A percentile compares a stretch with the other conserved stretches of the same genome.
Evolutionary conservation across 306 rosid genomes (phyloP).

Genomic region (Glycine latifolia): DNA sequence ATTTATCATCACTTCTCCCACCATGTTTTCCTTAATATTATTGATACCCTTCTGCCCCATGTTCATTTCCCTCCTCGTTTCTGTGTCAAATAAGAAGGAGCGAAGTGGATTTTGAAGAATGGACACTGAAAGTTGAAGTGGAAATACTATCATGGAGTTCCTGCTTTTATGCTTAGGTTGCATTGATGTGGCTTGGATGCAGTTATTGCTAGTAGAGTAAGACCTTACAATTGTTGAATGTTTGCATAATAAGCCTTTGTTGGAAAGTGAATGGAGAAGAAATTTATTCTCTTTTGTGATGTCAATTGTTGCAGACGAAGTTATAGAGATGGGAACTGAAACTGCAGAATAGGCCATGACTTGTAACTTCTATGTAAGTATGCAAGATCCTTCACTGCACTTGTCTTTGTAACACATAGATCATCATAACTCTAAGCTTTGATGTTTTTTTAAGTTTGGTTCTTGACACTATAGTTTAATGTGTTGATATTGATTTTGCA

Average conservation of each 20-base stretch:
- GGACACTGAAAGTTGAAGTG: background rate
- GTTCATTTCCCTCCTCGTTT: background rate
- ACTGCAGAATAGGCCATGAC: conserved; percentile 9
- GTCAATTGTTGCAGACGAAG: background rate
- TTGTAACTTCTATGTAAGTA: background rate
- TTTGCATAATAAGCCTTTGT: background rate
- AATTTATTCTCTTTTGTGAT: background rate
- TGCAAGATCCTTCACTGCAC: background rate
- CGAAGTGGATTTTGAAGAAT: conserved; percentile 6
- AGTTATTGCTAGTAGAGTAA: background rate
- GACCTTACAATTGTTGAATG: background rate
- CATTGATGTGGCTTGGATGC: no score
- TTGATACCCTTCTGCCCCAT: conserved; percentile 11
- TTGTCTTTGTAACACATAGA: background rate
- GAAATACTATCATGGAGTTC: background rate
- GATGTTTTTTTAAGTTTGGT: background rate
- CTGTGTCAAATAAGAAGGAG: background rate
- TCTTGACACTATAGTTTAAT: background rate
- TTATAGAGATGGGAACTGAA: background rate
- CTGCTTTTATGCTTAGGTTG: background rate
- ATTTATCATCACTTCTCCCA: background rate
- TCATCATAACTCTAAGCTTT: background rate
- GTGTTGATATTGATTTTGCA: background rate
- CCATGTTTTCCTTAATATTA: background rate
- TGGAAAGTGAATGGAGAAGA: background rate